phyloP scores from a whole-genome alignment of 495 filamentous ascomycete genomes.

The Collariella sp. region DNA sequence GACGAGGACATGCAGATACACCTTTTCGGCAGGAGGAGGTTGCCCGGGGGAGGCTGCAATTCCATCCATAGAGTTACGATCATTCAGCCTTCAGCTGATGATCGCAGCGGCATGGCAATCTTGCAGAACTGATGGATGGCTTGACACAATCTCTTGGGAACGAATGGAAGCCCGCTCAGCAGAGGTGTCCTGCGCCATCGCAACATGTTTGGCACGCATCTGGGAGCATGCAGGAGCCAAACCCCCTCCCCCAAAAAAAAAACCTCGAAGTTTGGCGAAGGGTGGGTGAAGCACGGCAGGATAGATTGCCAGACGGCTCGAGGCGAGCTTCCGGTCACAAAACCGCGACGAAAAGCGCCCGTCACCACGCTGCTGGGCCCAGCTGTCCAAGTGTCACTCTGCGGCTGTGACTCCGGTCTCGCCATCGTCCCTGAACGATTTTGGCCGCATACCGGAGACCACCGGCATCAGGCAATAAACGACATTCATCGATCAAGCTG shows the following conservation, averaged over 20 bases:
- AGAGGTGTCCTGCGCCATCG: conserved; percentile 1
- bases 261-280: conserved; percentile 1
- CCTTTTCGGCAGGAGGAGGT: not conserved
- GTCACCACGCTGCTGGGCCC: conserved; percentile 3
- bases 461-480: conserved; percentile 3
- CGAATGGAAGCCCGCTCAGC: conserved; percentile 4
- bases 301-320: conserved; percentile 1
- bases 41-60: not conserved
- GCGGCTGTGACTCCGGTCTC: conserved; percentile 16
- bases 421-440: conserved; percentile 13
- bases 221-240: conserved; percentile 12
- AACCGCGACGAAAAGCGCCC: not conserved
- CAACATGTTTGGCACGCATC: conserved; percentile 6
- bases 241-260: too few relatives aligned
- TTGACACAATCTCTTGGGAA: conserved; percentile 8
- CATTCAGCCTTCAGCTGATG: not conserved
- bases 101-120: conserved; percentile 3
- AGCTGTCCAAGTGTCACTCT: not conserved
- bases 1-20: conserved; percentile 1
- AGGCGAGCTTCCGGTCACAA: conserved; percentile 11
- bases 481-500: too few relatives aligned
- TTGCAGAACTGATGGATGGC: conserved; percentile 5
- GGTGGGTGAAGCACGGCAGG: not conserved
- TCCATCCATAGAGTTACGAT: not conserved
- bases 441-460: conserved; percentile 9